phyloP scores from a whole-genome alignment of 2,329 filamentous ascomycete genomes.

The Phyllosticta citribraziliensis region DNA sequence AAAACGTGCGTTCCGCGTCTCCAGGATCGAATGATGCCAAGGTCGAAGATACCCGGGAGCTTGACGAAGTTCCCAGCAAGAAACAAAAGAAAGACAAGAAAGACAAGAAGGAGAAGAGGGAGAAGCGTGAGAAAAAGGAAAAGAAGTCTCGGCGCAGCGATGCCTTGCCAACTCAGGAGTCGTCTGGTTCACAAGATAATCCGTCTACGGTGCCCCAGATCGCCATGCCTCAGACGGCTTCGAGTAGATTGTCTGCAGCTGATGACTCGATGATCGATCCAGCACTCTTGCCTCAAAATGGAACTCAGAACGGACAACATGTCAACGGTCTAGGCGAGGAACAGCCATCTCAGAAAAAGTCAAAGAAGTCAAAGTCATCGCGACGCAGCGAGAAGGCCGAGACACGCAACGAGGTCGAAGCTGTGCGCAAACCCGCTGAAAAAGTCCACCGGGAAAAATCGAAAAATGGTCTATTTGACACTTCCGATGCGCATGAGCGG shows the following conservation, averaged over 20 bases:
- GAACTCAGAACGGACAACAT: not conserved
- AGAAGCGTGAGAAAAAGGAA: not conserved
- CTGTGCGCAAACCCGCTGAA: not conserved
- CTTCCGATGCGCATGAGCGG: not conserved
- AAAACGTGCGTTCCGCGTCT: not conserved
- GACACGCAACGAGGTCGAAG: not conserved
- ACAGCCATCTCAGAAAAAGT: not conserved
- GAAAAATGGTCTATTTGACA: not conserved
- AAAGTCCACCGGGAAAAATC: not conserved
- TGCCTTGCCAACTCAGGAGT: not conserved
- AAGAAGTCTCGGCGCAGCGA: not conserved
- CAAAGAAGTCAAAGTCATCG: conserved; percentile 2
- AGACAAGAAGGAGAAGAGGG: not conserved
- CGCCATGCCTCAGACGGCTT: not conserved
- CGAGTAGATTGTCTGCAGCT: not conserved
- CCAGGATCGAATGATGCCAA: not conserved
- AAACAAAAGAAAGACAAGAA: not conserved
- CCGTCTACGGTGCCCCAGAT: not conserved
- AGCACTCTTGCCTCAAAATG: not conserved
- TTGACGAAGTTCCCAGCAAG: not conserved
- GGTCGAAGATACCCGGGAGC: not conserved
- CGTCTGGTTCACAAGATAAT: not conserved
- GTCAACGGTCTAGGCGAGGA: not conserved
- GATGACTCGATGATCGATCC: conserved; percentile 4
- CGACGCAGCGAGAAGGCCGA: not conserved